These are phyloP conservation scores for Echria macrotheca DNA, from an alignment of 495 filamentous ascomycete genomes.

Conservation along the genomic window DNA sequence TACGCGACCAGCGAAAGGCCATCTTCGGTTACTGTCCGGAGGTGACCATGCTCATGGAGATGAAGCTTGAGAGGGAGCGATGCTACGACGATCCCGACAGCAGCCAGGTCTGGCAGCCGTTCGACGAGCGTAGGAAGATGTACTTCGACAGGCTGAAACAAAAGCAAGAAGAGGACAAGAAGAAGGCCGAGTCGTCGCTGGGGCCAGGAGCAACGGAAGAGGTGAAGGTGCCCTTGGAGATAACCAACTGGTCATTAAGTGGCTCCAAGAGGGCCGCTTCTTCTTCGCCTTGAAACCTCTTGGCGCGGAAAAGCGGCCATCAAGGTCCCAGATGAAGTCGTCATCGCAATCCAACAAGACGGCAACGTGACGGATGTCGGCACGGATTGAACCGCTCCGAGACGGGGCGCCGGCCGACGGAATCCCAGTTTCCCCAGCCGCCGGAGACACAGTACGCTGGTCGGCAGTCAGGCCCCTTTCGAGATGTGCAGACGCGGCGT, in stretches of 20 bases:
- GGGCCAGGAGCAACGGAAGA: neutral
- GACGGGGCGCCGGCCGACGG: neutral
- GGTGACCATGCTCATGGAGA: conserved; percentile 43
- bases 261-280: neutral
- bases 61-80: conserved; percentile 44
- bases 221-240: neutral
- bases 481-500: too few species aligned
- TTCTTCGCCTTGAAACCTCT: neutral
- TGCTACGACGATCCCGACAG: conserved; percentile 24
- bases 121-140: neutral
- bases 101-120: neutral
- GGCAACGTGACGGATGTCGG: neutral
- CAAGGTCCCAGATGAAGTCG: neutral
- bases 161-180: neutral
- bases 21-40: conserved; percentile 49
- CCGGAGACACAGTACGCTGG: too few species aligned
- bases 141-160: neutral
- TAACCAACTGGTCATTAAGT: neutral
- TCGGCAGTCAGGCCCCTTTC: too few species aligned
- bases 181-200: neutral
- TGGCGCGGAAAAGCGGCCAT: neutral
- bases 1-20: conserved; percentile 29
- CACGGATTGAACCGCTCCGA: neutral
- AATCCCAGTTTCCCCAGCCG: too few species aligned
- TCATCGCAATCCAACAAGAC: too few species aligned